Conservation (phyloP, 75 land plant species). For the Chamaecyparis obtusa region DNA sequence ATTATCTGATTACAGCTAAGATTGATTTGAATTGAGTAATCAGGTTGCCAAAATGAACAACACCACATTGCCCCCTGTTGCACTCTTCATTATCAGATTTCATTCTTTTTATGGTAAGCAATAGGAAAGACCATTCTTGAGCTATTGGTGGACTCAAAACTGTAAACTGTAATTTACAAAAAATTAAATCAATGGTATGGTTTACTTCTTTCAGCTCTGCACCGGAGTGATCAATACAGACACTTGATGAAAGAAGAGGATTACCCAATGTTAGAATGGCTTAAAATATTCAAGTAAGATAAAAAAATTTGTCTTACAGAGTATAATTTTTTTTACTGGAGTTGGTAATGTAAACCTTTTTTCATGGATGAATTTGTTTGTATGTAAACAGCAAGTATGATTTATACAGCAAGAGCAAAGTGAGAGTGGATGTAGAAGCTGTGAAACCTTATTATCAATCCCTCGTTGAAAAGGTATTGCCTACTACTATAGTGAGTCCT, state of each 20-base stretch:
- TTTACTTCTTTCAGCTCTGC: conserved; percentile 50
- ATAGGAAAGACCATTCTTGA: too few species aligned
- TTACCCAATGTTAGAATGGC: conserved; percentile 67
- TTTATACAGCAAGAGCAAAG: conserved; percentile 88
- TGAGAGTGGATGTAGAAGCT: conserved; percentile 62
- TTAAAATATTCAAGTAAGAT: conserved; percentile 69
- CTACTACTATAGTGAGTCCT: neutral
- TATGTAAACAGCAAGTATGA: conserved; percentile 66
- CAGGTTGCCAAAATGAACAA: neutral
- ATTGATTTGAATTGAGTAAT: neutral
- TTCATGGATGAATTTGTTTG: neutral
- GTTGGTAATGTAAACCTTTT: too few species aligned
- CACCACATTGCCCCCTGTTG: neutral
- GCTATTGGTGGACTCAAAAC: too few species aligned
- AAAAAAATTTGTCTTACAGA: neutral
- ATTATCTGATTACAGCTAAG: neutral
- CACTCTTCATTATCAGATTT: neutral
- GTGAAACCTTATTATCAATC: conserved; percentile 81
- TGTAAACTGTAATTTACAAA: too few species aligned
- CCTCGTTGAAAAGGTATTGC: conserved; percentile 66
- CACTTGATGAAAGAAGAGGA: conserved; percentile 76
- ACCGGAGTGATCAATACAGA: conserved; percentile 58
- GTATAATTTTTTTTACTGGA: too few species aligned
- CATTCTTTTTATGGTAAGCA: neutral
- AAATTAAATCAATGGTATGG: too few species aligned